Evolutionary conservation across 2,329 filamentous ascomycete genomes (phyloP), one percentile per base, ranked within the genome.

Genomic region (Fusarium sp.): DNA sequence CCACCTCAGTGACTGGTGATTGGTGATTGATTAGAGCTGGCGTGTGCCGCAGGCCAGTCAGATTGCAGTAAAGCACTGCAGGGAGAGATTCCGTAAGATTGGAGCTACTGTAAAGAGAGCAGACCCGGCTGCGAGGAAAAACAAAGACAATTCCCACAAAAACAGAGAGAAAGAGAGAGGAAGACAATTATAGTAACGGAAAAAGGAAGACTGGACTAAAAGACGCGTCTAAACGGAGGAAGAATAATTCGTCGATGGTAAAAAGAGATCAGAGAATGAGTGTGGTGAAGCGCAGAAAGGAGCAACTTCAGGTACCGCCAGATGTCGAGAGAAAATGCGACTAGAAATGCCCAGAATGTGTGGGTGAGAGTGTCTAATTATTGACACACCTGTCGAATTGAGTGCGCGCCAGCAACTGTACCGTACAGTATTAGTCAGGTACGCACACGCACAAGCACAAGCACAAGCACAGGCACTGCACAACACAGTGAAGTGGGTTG

Each of bases 71-170:
- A 72, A 49, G 54, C 46, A 46, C 65, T 71, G 66, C 59, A 74
- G 62, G 63, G 68, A 71, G 71, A 70, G 46, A 13, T 30, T 68
- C 52, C 44, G 55, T 58, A 64, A 65, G 69, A 72, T 72, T 72
- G 56, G 62, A 70, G 57, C 63, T 65, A 72, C 53, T 52, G 41
- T 15, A 59, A 52, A 54, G 53, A 62, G 50, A 62, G 71, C 71
- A 73, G 71, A 58, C 71, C 71, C 57, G 70, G 71, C 71, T 74
- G 71, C 71, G 57, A 59, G 41, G 51, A 60, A 71, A 71, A 63
- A 51, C 33, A 62, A 52, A 56, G 33, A 44, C 37, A 47, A 48
- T 68, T 60, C 54, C 47, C 65, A 56, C 63, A 66, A 43, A 56
- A 71, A 56, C 35, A 59, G 27, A 49, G 37, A 56, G 44, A 56